Evolutionary conservation across 257 asterid genomes (phyloP).

Genomic region (Oldenlandia corymbosa): DNA sequence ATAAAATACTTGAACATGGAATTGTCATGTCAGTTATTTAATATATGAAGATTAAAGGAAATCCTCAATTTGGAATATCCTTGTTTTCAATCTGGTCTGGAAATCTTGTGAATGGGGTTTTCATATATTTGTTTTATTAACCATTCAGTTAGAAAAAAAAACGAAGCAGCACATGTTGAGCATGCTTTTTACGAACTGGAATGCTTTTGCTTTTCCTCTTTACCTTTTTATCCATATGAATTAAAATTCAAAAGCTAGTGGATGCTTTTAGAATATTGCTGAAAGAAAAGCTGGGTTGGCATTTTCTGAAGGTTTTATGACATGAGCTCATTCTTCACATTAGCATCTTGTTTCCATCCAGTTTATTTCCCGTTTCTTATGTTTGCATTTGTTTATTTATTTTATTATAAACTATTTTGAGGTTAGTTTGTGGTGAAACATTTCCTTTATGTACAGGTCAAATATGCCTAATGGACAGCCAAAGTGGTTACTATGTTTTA

Average conservation of each 20-base stretch:
- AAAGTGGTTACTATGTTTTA: slow-evolving; percentile 82
- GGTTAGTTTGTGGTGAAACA: neutral
- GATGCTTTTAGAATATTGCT: no score
- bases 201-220: no score
- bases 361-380: neutral
- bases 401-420: neutral
- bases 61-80: neutral
- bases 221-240: no score
- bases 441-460: slow-evolving; percentile 48
- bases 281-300: no score
- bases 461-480: slow-evolving; percentile 92
- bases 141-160: neutral
- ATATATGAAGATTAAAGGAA: neutral
- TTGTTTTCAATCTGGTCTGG: neutral
- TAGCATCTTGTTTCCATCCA: neutral
- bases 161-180: neutral
- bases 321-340: no score
- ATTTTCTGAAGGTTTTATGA: no score
- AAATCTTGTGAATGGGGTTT: neutral
- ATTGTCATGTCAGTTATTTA: neutral
- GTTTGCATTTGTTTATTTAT: neutral
- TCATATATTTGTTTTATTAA: neutral
- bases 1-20: no score
- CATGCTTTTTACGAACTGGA: neutral
- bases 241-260: no score